Percentiles rank a stretch among this genome's conserved stretches.
Conservation (phyloP, 768 basidiomycete genomes). For the Russula ochroleuca region DNA sequence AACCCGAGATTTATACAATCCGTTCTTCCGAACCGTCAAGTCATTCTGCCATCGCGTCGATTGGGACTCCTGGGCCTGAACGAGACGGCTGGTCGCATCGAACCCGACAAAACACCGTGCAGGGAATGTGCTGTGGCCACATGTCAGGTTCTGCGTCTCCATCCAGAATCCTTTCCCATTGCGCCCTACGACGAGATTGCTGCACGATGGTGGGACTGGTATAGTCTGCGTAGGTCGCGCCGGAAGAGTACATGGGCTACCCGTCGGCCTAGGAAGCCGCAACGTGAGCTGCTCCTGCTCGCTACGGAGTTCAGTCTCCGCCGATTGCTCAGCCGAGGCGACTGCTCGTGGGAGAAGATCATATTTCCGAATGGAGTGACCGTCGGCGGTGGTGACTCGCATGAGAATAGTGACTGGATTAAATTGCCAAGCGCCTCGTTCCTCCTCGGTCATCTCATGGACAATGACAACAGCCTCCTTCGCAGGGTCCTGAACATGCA, state of each 20-base stretch:
- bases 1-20: constrained; percentile 33
- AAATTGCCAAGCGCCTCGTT: constrained; percentile 32
- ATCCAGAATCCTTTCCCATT: constrained; percentile 39
- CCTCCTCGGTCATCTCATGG: constrained; percentile 25
- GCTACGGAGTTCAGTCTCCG: constrained; percentile 4
- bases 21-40: constrained; percentile 30
- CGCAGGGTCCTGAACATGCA: constrained; percentile 30
- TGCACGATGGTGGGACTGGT: constrained; percentile 33
- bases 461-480: constrained; percentile 33
- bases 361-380: constrained; percentile 32
- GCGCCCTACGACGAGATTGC: constrained; percentile 30
- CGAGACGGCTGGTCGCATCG: constrained; percentile 27
- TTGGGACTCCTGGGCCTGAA: constrained; percentile 18
- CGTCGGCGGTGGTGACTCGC: constrained; percentile 29
- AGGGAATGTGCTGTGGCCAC: constrained; percentile 31
- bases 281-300: constrained; percentile 2
- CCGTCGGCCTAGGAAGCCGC: constrained; percentile 9
- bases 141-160: constrained; percentile 35
- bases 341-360: constrained; percentile 32
- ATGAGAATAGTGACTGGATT: constrained; percentile 35
- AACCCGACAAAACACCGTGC: constrained; percentile 36
- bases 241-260: constrained; percentile 32
- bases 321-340: neutral
- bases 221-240: constrained; percentile 28
- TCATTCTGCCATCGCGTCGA: constrained; percentile 23